Evolutionary conservation across 1,284 basidiomycete genomes (phyloP).

Genomic region (Wallemia mellicola): DNA sequence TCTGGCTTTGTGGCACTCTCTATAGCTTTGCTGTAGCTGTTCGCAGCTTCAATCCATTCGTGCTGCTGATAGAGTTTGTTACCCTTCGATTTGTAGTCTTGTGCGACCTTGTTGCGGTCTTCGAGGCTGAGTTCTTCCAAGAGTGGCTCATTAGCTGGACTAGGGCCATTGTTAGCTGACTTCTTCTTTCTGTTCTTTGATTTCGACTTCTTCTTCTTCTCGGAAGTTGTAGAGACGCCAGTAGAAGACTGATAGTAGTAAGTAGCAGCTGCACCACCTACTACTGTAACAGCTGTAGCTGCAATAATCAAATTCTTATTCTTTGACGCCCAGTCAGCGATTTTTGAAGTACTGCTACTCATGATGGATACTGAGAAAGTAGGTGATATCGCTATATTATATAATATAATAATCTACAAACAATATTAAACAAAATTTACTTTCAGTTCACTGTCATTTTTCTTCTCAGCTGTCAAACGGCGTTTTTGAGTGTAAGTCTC

Average conservation of each 20-base stretch:
- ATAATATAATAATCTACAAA: too few relatives aligned
- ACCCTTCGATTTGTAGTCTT: slow-evolving; percentile 55
- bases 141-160: too few relatives aligned
- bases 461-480: too few relatives aligned
- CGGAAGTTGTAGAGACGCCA: slow-evolving; percentile 18
- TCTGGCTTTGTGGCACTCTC: slow-evolving; percentile 52
- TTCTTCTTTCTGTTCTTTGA: slow-evolving; percentile 23
- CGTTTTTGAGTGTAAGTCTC: too few relatives aligned
- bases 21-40: slow-evolving; percentile 75
- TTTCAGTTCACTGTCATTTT: too few relatives aligned
- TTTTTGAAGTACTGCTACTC: not conserved
- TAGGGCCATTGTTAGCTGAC: slow-evolving; percentile 4
- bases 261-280: slow-evolving; percentile 42
- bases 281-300: slow-evolving; percentile 30
- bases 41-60: slow-evolving; percentile 44
- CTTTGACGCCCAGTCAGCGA: slow-evolving; percentile 4
- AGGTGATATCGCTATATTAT: too few relatives aligned
- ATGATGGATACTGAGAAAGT: too few relatives aligned
- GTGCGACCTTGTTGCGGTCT: slow-evolving; percentile 47
- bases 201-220: slow-evolving; percentile 21
- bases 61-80: slow-evolving; percentile 63
- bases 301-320: slow-evolving; percentile 36
- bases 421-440: too few relatives aligned
- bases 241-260: slow-evolving; percentile 26
- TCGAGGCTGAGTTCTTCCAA: slow-evolving; percentile 16